Evolutionary conservation across 306 rosid species (phyloP), one percentile per base, ranked within the genome.

Genomic region (Cicer arietinum): DNA sequence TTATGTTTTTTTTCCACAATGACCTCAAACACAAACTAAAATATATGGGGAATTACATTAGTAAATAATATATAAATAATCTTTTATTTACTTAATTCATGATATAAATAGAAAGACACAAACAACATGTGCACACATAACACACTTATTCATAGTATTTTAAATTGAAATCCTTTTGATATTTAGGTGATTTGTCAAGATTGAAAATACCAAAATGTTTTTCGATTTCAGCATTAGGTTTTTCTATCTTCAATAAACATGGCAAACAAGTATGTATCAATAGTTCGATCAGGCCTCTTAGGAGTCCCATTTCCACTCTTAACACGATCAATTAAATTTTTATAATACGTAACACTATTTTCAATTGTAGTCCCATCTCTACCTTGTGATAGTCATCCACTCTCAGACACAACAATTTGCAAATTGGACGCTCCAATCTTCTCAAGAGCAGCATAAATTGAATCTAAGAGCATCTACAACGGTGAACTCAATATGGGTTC

Each of bases 341-440:
- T 41, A 9, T 86, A 72, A 47, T 85, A 92, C 1, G 77, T 75
- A 1, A 42, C 61, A 14, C 91, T 93, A 72, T 86, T 90, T 0
- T 77, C 64, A 1, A 6, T 0, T 5, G 78, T 46, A 1, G 91
- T 88, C 1, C 68, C 82, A 10, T 1, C 7, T 52, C 85, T 77
- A 30, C 90, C 92, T 7, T 8, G 50, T 0, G 90, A 88, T 8
- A 93, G 96, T 96, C 96, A 92, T 5, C 97, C 92, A 8, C 83
- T 92, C 80, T 92, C 93, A 0, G 90, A 80, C 18, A 88, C 89
- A 16, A 92, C 89, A 0, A 88, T 60, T 14, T 59, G 13, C 82
- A 88, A 6, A 11, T 61, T 30, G 5, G 81, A 35, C 3, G 75
- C 92, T 0, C 86, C 87, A 0, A 59, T 25, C 40, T 84, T 88